Conservation (phyloP, 257 asterid genomes). For the Salvia hispanica region DNA sequence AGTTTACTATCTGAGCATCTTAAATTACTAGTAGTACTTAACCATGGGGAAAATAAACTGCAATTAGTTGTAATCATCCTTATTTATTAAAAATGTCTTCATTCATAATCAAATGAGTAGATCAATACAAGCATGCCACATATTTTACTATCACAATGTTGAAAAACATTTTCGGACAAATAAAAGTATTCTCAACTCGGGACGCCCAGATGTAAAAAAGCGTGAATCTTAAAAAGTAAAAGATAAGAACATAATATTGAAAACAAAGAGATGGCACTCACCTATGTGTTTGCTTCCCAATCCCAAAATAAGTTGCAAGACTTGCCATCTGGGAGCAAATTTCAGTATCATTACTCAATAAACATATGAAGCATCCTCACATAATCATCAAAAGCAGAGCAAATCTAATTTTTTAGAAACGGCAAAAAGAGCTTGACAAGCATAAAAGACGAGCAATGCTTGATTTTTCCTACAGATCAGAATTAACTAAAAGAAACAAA, state of each 20-base stretch:
- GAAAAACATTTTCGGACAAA: conserved; percentile 9
- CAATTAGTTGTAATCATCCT: no score
- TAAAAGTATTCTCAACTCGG: conserved; percentile 16
- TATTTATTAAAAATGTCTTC: neutral
- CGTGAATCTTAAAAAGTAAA: neutral
- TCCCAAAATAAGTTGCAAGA: conserved; percentile 92
- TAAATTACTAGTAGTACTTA: no score
- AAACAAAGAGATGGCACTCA: conserved; percentile 24
- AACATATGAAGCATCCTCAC: neutral
- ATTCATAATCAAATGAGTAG: conserved; percentile 6
- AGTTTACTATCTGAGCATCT: no score
- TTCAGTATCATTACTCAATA: conserved; percentile 25
- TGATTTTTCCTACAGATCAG: neutral
- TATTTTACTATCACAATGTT: neutral
- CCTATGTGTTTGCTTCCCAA: conserved; percentile 94
- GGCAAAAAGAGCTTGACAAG: neutral
- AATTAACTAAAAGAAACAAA: neutral
- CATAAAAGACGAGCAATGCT: conserved; percentile 2
- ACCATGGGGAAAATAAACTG: no score
- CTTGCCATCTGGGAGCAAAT: conserved; percentile 75
- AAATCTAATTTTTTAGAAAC: neutral
- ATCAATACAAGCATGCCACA: neutral
- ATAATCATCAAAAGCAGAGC: conserved; percentile 14
- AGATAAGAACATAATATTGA: conserved; percentile 5
- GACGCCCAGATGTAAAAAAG: conserved; percentile 7